These are phyloP conservation scores for Colletotrichum sansevieriae DNA, from an alignment of 2,329 filamentous ascomycete genomes.

Conservation along the genomic window DNA sequence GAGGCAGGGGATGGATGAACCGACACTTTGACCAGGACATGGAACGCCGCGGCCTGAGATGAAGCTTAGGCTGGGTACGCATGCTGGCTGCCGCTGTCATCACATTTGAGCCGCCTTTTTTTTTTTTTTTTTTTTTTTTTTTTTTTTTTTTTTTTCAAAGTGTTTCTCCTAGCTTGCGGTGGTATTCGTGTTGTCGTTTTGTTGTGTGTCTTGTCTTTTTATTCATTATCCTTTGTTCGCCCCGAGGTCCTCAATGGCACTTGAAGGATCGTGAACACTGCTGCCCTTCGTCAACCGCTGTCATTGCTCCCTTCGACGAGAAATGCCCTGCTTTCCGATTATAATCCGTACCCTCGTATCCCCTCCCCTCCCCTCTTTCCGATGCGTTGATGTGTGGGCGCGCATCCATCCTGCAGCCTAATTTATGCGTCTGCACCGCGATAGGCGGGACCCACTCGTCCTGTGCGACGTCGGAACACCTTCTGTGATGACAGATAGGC, in stretches of 20 bases:
- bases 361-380: conserved; percentile 3
- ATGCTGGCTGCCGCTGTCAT: not conserved
- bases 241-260: not conserved
- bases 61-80: conserved; percentile 13
- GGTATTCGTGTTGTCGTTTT: not conserved
- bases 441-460: conserved; percentile 39
- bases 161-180: not conserved
- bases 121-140: too few relatives aligned
- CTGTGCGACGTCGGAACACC: conserved; percentile 40
- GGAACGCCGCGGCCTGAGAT: conserved; percentile 28
- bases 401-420: conserved; percentile 32
- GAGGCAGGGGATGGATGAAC: conserved; percentile 13
- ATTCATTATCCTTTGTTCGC: not conserved
- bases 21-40: conserved; percentile 24
- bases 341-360: conserved; percentile 7
- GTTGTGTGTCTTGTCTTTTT: conserved; percentile 1
- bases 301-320: conserved; percentile 12
- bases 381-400: conserved; percentile 31
- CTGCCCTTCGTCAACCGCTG: not conserved
- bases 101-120: not conserved
- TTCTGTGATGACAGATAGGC: conserved; percentile 36
- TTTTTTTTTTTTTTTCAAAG: not conserved
- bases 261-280: not conserved
- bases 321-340: conserved; percentile 1
- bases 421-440: conserved; percentile 37